Evolutionary conservation across 2,329 filamentous ascomycete genomes (phyloP).

Genomic region (Fonsecaea multimorphosa): DNA sequence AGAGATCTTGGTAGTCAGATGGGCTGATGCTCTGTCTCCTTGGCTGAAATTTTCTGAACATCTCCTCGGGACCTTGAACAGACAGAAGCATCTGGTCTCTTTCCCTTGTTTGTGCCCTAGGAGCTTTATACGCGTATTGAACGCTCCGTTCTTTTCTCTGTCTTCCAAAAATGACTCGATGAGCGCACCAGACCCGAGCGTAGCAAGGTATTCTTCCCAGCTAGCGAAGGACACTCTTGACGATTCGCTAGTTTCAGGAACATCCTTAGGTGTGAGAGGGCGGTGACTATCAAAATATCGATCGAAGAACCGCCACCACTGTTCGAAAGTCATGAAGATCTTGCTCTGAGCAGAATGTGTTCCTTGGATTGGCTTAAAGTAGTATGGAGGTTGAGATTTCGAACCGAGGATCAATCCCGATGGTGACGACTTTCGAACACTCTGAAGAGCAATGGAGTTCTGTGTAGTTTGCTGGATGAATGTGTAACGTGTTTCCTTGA

Average conservation of each 20-base stretch:
- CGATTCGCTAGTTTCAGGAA: background rate
- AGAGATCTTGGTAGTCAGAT: background rate
- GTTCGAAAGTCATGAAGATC: background rate
- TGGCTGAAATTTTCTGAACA: background rate
- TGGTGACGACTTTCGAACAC: background rate
- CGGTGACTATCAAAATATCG: background rate
- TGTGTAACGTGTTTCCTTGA: background rate
- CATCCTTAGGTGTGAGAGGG: background rate
- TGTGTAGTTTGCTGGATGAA: background rate
- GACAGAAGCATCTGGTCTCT: background rate
- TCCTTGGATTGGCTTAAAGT: too few species aligned
- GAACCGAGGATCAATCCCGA: background rate
- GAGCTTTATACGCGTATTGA: background rate
- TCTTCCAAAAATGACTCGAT: background rate
- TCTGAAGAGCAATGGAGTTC: background rate
- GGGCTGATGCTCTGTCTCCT: background rate
- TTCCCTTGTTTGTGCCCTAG: background rate
- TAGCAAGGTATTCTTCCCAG: slow-evolving; percentile 6
- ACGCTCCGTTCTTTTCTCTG: background rate
- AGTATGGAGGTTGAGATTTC: too few species aligned
- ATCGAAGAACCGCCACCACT: background rate
- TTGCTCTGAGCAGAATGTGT: background rate
- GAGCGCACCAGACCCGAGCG: slow-evolving; percentile 2
- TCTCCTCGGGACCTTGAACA: slow-evolving; percentile 2
- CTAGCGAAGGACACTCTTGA: background rate